Evolutionary conservation across 2,329 filamentous ascomycete species (phyloP), one percentile per base, ranked within the genome.

Genomic region (Curvularia lunata): DNA sequence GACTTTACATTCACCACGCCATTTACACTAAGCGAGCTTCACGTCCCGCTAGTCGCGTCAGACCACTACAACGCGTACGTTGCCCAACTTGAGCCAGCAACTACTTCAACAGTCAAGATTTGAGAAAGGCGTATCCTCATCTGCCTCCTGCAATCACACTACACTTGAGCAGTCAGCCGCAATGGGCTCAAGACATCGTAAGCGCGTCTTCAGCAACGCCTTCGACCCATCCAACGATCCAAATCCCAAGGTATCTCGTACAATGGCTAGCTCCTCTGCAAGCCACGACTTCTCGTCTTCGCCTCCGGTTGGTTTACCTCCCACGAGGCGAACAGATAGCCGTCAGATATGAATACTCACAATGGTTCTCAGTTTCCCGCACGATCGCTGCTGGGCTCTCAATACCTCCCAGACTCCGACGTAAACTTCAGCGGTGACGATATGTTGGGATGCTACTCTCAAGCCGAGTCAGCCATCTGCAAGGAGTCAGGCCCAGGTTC

Each of bases 141-240:
- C 18, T 16, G 6, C 47, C 19, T 27, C n/a, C 16, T 28, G 40
- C 23, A 34, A 21, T 19, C 10, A 49, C n/a, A 12, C 10, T 18
- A 28, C 13, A 5, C 47, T 16, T n/a, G 5, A 38, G 16, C 8
- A n/a, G 6, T 27, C 25, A 27, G 27, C 18, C 27, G 48, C 7
- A 10, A 62, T 64, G 60, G 41, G 52, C 18, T 38, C 27, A 10
- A 54, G 56, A 48, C 49, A 58, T 8, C 62, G 59, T 40, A 68
- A 67, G 43, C 66, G 65, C 40, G 54, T 43, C 27, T 66, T 61
- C 34, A 67, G 63, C 28, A 58, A 63, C 34, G 64, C 66, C 1
- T 68, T 68, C 28, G 41, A 58, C 23, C 25, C 41, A 18, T 43
- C 48, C 4, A 42, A 40, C 32, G 45, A 53, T n/a, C 32, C 46